Percentiles rank a stretch among this genome's conserved stretches.
Conservation (phyloP, 371 early-diverging fungal genomes). For the Mycotypha africana region DNA sequence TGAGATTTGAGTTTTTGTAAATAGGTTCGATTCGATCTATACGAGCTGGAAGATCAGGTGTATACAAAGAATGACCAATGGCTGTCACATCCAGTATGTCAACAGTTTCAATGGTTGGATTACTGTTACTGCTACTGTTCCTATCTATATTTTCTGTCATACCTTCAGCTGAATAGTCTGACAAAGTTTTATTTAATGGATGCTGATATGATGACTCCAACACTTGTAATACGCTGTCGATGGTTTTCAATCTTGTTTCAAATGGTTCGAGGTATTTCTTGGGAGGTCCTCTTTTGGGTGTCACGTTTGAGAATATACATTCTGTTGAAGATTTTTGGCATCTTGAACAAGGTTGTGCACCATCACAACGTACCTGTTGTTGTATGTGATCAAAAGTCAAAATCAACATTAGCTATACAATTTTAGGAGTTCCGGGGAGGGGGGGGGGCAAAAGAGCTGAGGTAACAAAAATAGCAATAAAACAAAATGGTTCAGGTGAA, state of each 20-base stretch:
- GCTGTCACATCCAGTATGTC: constrained; percentile 7
- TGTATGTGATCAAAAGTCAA: not conserved
- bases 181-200: too few relatives aligned
- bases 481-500: constrained; percentile 23
- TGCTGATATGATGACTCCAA: constrained; percentile 15
- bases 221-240: constrained; percentile 25
- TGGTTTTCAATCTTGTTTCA: constrained; percentile 30
- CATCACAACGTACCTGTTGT: constrained; percentile 43
- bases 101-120: constrained; percentile 1
- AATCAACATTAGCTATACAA: not conserved
- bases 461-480: not conserved
- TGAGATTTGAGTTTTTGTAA: not conserved
- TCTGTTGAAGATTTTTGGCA: constrained; percentile 33
- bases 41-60: constrained; percentile 10
- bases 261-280: constrained; percentile 42
- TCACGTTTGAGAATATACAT: constrained; percentile 38
- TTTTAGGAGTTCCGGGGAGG: too few relatives aligned
- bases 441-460: constrained; percentile 11
- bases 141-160: too few relatives aligned
- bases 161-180: too few relatives aligned
- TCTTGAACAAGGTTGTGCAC: constrained; percentile 39
- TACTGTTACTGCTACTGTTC: too few relatives aligned
- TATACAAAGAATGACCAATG: constrained; percentile 14
- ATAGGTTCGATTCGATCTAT: constrained; percentile 16
- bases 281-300: constrained; percentile 37